Evolutionary conservation across 805 yeast genomes (phyloP), one percentile per base, ranked within the genome.

Genomic region (Lipomyces starkeyi): DNA sequence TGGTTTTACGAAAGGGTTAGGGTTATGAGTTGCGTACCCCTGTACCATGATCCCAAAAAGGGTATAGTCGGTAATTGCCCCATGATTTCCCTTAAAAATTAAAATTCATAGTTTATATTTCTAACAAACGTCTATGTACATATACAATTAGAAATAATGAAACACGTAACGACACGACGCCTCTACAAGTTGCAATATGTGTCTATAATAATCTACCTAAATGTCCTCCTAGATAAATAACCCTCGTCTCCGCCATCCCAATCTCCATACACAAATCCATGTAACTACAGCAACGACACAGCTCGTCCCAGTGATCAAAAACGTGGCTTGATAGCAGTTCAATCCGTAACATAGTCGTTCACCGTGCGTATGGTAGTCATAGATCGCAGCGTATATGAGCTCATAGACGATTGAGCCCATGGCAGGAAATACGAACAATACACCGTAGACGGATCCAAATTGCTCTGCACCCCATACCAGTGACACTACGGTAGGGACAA

Each of bases 381-480:
- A 88, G 22, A 86, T 78, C 29, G 78, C 74, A 0, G 97, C 97
- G 76, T 89, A 93, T 13, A 88, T 71, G 61, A 90, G 74, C 5
- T 97, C 93, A 73, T 85, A 90, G 2, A 85, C 69, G 3, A 90
- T 81, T 1, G 94, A 83, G 1, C 97, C 97, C 2, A 91, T 71
- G 0, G 97, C 97, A 2, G 97, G 97, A 0, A 96, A 95, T 47
- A 91, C 83, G 85, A 92, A 89, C 76, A 92, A 91, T 32, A 90
- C 81, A 2, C 98, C 98, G 91, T 97, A 94, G 1, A 94, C 90
- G 1, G 97, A 90, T 0, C 98, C 98, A 78, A 94, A 87, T 43
- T 91, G 84, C 56, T 90, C 93, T 27, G 90, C 84, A 0, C 98
- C 98, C 93, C 97, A 95, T 2, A 91, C 86, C 3, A 88, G 82